Percentiles rank a stretch among this genome's conserved stretches.
phyloP scores from a whole-genome alignment of 148 eudicot species.

The Persicaria maculosa region DNA sequence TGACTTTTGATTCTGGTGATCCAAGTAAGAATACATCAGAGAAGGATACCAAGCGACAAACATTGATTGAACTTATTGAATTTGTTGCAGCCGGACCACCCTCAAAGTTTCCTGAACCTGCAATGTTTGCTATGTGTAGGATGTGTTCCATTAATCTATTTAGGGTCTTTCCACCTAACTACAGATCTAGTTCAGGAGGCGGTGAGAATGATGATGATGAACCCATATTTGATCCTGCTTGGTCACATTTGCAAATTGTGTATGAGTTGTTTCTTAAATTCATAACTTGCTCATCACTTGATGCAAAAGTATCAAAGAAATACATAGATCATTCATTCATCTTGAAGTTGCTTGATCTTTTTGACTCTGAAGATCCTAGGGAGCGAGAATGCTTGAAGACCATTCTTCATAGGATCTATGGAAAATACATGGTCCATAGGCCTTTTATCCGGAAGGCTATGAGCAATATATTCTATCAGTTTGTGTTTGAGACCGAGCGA shows the following conservation, averaged over 20 bases:
- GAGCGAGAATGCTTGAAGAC: conserved; percentile 84
- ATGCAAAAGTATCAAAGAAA: conserved; percentile 80
- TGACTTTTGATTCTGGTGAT: conserved; percentile 67
- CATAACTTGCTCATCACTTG: conserved; percentile 66
- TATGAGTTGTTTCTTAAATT: conserved; percentile 78
- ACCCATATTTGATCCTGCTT: conserved; percentile 84
- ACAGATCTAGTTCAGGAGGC: conserved; percentile 30
- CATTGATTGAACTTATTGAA: conserved; percentile 69
- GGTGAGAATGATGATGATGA: conserved; percentile 73
- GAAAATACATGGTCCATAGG: conserved; percentile 94
- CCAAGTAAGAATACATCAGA: conserved; percentile 47
- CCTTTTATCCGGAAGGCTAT: conserved; percentile 74
- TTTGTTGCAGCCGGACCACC: conserved; percentile 56
- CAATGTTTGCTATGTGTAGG: conserved; percentile 71
- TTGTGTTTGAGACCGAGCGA: conserved; percentile 66
- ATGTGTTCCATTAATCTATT: conserved; percentile 83
- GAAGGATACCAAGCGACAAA: conserved; percentile 65
- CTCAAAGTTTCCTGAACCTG: conserved; percentile 63
- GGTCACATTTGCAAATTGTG: conserved; percentile 80
- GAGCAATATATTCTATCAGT: conserved; percentile 68
- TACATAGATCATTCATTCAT: conserved; percentile 74
- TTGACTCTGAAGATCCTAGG: conserved; percentile 93
- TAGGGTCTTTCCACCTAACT: conserved; percentile 74
- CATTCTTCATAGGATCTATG: conserved; percentile 78
- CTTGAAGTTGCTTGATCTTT: conserved; percentile 60